phyloP scores from a whole-genome alignment of 1,284 basidiomycete species.

The Cryptococcus sp. region DNA sequence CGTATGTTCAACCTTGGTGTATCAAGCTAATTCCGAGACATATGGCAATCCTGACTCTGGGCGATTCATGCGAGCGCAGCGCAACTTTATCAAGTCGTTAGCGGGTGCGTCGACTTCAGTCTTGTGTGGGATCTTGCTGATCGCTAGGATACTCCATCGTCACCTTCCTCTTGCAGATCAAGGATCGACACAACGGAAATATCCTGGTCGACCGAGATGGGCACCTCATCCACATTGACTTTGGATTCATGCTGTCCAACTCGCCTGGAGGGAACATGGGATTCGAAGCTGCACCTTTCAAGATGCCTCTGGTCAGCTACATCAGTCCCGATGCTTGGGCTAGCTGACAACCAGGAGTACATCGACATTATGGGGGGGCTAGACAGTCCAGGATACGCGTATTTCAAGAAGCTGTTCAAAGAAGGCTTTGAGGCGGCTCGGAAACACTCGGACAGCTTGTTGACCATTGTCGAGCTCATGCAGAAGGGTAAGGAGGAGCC shows the following conservation, averaged over 20 bases:
- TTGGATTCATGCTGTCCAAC: slow-evolving; percentile 96
- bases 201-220: slow-evolving; percentile 94
- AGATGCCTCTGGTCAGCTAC: slow-evolving; percentile 60
- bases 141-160: slow-evolving; percentile 85
- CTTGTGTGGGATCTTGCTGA: too few relatives aligned
- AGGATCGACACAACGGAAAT: slow-evolving; percentile 98
- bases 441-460: slow-evolving; percentile 94
- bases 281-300: slow-evolving; percentile 98
- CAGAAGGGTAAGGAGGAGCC: slow-evolving; percentile 64
- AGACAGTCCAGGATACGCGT: slow-evolving; percentile 66
- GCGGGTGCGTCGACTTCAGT: slow-evolving; percentile 69
- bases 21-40: slow-evolving; percentile 52
- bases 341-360: slow-evolving; percentile 59
- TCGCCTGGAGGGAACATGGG: slow-evolving; percentile 91
- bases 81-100: slow-evolving; percentile 89
- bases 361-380: slow-evolving; percentile 92
- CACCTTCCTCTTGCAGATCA: slow-evolving; percentile 94
- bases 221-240: slow-evolving; percentile 80
- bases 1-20: slow-evolving; percentile 49
- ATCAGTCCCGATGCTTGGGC: neutral
- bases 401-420: slow-evolving; percentile 83
- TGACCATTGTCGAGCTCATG: slow-evolving; percentile 94
- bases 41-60: slow-evolving; percentile 84
- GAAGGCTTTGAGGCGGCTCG: slow-evolving; percentile 89
- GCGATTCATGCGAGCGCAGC: slow-evolving; percentile 76